Conservation (phyloP, 177 flowering plant genomes). For the Vitis hybrid region DNA sequence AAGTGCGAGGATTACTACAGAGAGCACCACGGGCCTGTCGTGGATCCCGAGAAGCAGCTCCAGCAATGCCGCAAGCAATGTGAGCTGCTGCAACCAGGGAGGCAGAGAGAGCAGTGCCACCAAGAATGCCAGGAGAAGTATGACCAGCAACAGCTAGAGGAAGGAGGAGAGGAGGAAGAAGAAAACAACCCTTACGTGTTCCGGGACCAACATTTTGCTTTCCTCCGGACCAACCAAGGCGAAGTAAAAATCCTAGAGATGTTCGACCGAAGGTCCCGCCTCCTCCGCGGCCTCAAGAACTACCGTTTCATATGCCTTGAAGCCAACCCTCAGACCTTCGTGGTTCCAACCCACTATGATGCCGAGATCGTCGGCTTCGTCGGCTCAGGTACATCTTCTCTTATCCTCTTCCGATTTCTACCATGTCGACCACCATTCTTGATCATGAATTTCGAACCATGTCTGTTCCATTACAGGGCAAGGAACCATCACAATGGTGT, state of each 20-base stretch:
- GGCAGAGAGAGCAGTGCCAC: slow-evolving; percentile 10
- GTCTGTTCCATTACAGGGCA: slow-evolving; percentile 34
- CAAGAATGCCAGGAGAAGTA: background rate
- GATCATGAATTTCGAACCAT: background rate
- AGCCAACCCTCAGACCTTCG: slow-evolving; percentile 45
- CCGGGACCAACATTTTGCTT: slow-evolving; percentile 27
- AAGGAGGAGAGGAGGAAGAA: slow-evolving; percentile 10
- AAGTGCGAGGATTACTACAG: slow-evolving; percentile 27
- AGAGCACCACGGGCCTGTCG: slow-evolving; percentile 12
- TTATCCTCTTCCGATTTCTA: background rate
- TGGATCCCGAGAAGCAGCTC: slow-evolving; percentile 10
- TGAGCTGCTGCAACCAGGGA: slow-evolving; percentile 5
- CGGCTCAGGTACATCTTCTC: slow-evolving; percentile 27
- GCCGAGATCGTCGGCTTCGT: slow-evolving; percentile 44
- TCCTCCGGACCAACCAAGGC: slow-evolving; percentile 33
- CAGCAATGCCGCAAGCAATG: slow-evolving; percentile 18
- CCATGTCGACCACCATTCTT: background rate
- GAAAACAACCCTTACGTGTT: slow-evolving; percentile 42
- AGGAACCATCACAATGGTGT: slow-evolving; percentile 35
- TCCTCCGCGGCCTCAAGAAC: slow-evolving; percentile 50
- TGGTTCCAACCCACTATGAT: slow-evolving; percentile 50
- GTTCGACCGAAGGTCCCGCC: slow-evolving; percentile 40
- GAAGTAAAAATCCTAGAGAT: slow-evolving; percentile 29
- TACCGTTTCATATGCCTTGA: slow-evolving; percentile 40
- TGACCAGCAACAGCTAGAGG: slow-evolving; percentile 1